phyloP scores from a whole-genome alignment of 805 yeast genomes.

The Soucietia sequanensis region DNA sequence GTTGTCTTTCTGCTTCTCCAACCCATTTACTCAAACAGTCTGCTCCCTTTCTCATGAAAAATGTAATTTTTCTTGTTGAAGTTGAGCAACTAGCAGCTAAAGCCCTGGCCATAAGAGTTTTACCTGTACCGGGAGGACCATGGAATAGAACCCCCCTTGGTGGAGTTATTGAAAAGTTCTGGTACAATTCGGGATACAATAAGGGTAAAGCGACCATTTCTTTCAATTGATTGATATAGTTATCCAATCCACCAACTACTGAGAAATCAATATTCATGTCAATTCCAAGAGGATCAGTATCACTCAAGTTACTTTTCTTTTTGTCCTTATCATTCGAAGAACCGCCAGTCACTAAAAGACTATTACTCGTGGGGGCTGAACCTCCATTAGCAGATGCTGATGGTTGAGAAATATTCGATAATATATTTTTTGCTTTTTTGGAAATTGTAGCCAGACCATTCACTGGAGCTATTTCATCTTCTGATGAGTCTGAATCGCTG shows the following conservation, averaged over 20 bases:
- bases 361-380: conserved; percentile 16
- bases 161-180: conserved; percentile 86
- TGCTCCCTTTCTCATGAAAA: conserved; percentile 98
- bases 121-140: conserved; percentile 99
- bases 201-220: conserved; percentile 96
- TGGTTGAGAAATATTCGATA: conserved; percentile 11
- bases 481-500: conserved; percentile 61
- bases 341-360: conserved; percentile 32
- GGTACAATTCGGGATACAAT: conserved; percentile 89
- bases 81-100: conserved; percentile 93
- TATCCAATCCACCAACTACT: conserved; percentile 88
- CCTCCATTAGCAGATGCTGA: conserved; percentile 6
- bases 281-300: conserved; percentile 89
- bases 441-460: conserved; percentile 39
- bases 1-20: conserved; percentile 96
- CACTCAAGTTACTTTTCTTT: conserved; percentile 67
- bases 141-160: conserved; percentile 97
- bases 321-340: conserved; percentile 37
- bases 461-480: conserved; percentile 53
- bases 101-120: conserved; percentile 96
- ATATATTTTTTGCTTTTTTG: conserved; percentile 21
- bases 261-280: conserved; percentile 82
- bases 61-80: conserved; percentile 81
- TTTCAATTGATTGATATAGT: conserved; percentile 85
- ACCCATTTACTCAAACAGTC: conserved; percentile 98